Conservation (phyloP, 1,284 basidiomycete species). For the Apiotrichum domesticum region DNA sequence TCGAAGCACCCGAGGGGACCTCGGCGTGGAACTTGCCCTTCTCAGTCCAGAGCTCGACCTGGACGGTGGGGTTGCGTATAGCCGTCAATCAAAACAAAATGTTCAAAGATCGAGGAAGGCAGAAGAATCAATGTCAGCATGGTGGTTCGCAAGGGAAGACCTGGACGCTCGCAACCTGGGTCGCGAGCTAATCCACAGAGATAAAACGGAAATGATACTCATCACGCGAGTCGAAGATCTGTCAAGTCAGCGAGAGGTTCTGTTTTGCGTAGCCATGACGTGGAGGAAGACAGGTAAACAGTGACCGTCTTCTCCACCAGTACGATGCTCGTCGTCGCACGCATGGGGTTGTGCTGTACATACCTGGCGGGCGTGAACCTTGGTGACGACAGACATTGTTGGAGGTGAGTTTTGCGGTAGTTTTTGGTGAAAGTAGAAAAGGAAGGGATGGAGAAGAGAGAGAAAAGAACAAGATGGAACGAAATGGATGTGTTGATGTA, state of each 20-base stretch:
- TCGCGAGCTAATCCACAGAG: neutral
- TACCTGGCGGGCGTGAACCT: conserved; percentile 82
- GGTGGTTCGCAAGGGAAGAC: neutral
- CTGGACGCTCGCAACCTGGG: neutral
- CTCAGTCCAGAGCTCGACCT: conserved; percentile 83
- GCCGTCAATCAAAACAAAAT: conserved; percentile 30
- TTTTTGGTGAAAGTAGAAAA: neutral
- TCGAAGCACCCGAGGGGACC: conserved; percentile 97
- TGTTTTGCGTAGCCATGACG: neutral
- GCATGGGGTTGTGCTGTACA: neutral
- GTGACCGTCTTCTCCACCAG: too few species aligned
- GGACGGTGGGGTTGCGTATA: conserved; percentile 76
- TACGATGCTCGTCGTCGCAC: too few species aligned
- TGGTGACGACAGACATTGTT: conserved; percentile 71
- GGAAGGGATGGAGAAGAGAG: neutral
- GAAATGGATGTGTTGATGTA: neutral
- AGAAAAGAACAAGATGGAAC: conserved; percentile 4
- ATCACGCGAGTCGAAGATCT: conserved; percentile 97
- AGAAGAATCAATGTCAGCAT: conserved; percentile 20
- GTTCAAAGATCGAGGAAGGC: conserved; percentile 49
- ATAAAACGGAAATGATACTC: conserved; percentile 22
- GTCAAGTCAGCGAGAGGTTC: conserved; percentile 3
- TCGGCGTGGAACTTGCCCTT: conserved; percentile 88
- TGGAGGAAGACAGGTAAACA: neutral
- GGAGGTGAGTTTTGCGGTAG: conserved; percentile 6